Evolutionary conservation across 2,329 filamentous ascomycete genomes (phyloP).

Genomic region (Hypoxylon sp.): DNA sequence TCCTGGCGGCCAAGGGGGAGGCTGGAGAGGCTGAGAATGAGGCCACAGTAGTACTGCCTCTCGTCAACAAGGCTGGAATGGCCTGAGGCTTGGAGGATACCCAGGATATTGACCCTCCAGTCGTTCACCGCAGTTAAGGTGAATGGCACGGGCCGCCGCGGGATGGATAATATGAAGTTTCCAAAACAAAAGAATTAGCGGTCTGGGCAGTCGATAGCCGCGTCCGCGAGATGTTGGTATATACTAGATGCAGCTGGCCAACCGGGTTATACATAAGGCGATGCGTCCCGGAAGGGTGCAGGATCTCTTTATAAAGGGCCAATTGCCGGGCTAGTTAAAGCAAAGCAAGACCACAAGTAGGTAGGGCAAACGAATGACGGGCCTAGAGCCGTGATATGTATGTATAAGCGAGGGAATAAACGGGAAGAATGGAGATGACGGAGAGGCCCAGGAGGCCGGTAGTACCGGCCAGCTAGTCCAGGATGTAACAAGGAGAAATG

Average conservation of each 20-base stretch:
- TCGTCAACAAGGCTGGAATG: conserved; percentile 20
- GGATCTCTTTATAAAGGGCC: conserved; percentile 34
- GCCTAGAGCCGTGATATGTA: conserved; percentile 40
- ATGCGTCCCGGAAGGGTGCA: conserved; percentile 39
- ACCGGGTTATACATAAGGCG: conserved; percentile 43
- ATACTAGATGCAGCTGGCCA: conserved; percentile 41
- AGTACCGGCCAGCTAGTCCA: conserved; percentile 33
- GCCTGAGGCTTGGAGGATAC: conserved; percentile 12
- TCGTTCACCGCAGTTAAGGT: conserved; percentile 16
- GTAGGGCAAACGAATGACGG: conserved; percentile 44
- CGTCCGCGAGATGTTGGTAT: conserved; percentile 38
- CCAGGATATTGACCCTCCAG: conserved; percentile 23
- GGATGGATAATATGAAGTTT: conserved; percentile 19
- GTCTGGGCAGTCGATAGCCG: conserved; percentile 43
- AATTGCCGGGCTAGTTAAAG: conserved; percentile 43
- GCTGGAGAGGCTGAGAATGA: conserved; percentile 11
- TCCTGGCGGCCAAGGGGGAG: conserved; percentile 5
- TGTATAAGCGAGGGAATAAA: conserved; percentile 40
- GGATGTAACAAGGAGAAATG: conserved; percentile 19
- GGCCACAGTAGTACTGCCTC: conserved; percentile 17
- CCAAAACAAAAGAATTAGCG: conserved; percentile 38
- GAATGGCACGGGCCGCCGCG: conserved; percentile 33
- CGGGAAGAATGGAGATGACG: conserved; percentile 37
- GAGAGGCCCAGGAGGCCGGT: conserved; percentile 31
- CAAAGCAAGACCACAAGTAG: conserved; percentile 37